Evolutionary conservation across 768 basidiomycete species (phyloP).

Genomic region (Boletus rex-veris): DNA sequence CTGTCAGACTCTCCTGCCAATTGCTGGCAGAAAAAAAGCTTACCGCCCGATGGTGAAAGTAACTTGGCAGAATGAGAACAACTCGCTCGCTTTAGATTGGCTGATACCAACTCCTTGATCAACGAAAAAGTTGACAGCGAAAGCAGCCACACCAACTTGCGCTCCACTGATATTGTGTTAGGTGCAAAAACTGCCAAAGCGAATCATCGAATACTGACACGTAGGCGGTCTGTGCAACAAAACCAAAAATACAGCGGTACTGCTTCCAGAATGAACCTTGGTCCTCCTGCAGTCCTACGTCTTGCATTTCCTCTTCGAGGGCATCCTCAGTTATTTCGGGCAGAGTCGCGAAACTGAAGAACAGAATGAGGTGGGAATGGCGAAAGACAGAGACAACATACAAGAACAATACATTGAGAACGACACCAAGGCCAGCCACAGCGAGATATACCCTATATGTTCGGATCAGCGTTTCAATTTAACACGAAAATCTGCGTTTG

Average conservation of each 20-base stretch:
- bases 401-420: slow-evolving; percentile 65
- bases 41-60: slow-evolving; percentile 62
- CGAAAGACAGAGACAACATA: slow-evolving; percentile 28
- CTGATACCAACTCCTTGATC: slow-evolving; percentile 57
- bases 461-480: background rate
- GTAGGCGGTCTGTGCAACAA: slow-evolving; percentile 67
- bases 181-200: background rate
- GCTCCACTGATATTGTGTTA: slow-evolving; percentile 42
- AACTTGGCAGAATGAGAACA: slow-evolving; percentile 72
- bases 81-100: slow-evolving; percentile 51
- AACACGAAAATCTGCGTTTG: background rate
- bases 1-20: slow-evolving; percentile 8
- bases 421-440: slow-evolving; percentile 58
- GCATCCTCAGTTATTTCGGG: slow-evolving; percentile 72
- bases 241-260: slow-evolving; percentile 68
- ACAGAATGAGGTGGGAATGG: background rate
- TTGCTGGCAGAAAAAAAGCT: slow-evolving; percentile 8
- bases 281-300: slow-evolving; percentile 38
- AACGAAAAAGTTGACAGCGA: slow-evolving; percentile 68
- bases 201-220: slow-evolving; percentile 38
- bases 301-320: slow-evolving; percentile 47
- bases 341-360: slow-evolving; percentile 56
- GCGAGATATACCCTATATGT: slow-evolving; percentile 57
- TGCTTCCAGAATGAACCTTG: slow-evolving; percentile 65
- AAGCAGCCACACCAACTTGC: slow-evolving; percentile 62